Evolutionary conservation across 1,284 basidiomycete species (phyloP).

Genomic region (Pascua guehoae): DNA sequence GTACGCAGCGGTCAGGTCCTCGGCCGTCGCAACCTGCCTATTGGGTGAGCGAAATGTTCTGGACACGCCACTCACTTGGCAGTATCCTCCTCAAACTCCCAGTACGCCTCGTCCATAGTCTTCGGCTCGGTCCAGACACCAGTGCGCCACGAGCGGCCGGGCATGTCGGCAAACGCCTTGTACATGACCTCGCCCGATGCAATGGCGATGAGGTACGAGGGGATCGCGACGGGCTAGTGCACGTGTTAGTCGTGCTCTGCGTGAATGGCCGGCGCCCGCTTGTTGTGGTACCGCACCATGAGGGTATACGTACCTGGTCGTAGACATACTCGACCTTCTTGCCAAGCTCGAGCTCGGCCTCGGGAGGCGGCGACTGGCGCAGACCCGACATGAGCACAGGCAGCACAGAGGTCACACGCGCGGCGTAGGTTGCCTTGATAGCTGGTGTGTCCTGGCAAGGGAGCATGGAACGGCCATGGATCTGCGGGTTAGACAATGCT

Average conservation of each 20-base stretch:
- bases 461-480: conserved; percentile 74
- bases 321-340: conserved; percentile 52
- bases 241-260: neutral
- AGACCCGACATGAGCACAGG: conserved; percentile 81
- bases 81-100: conserved; percentile 85
- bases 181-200: conserved; percentile 79
- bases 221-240: conserved; percentile 70
- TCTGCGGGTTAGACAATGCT: conserved; percentile 37
- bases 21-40: conserved; percentile 61
- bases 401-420: conserved; percentile 68
- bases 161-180: conserved; percentile 59
- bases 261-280: neutral
- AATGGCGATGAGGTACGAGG: conserved; percentile 82
- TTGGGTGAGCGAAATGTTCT: neutral
- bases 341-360: conserved; percentile 66
- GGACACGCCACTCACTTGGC: conserved; percentile 56
- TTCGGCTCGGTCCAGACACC: conserved; percentile 89
- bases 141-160: conserved; percentile 68
- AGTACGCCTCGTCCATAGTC: conserved; percentile 70
- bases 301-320: conserved; percentile 55
- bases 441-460: conserved; percentile 64
- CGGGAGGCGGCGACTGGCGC: conserved; percentile 67
- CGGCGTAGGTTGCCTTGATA: conserved; percentile 63
- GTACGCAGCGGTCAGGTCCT: conserved; percentile 70
- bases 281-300: neutral